Conservation (phyloP, 2,329 filamentous ascomycete genomes). For the Talaromyces sp. region DNA sequence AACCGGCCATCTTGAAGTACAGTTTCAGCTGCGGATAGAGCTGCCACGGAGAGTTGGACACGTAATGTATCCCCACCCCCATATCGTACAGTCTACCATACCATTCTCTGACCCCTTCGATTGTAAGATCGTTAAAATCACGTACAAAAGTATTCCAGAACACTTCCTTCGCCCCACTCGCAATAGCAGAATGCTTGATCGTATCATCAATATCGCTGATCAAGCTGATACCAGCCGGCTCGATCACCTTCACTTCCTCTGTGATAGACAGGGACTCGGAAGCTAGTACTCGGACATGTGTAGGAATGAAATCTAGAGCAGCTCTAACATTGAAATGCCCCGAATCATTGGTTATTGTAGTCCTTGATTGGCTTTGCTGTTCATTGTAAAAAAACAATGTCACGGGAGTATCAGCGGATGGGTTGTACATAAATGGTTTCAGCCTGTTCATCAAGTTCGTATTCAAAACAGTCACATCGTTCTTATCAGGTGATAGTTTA, state of each 20-base stretch:
- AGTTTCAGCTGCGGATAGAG: conserved; percentile 82
- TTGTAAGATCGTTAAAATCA: conserved; percentile 71
- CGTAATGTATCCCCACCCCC: conserved; percentile 89
- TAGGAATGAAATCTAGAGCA: conserved; percentile 82
- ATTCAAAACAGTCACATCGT: conserved; percentile 75
- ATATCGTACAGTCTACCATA: conserved; percentile 70
- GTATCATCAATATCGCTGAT: conserved; percentile 99
- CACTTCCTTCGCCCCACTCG: conserved; percentile 80
- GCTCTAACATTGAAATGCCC: conserved; percentile 82
- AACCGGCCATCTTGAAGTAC: conserved; percentile 72
- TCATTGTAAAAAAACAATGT: conserved; percentile 96
- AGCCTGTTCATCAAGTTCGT: conserved; percentile 81
- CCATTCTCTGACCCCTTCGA: conserved; percentile 87
- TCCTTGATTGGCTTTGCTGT: conserved; percentile 71
- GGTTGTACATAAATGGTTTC: conserved; percentile 82
- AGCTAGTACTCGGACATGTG: conserved; percentile 79
- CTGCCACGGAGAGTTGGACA: conserved; percentile 99
- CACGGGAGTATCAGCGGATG: conserved; percentile 69
- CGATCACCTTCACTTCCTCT: conserved; percentile 70
- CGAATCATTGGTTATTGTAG: conserved; percentile 76
- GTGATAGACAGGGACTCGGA: conserved; percentile 78
- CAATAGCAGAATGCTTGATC: conserved; percentile 90
- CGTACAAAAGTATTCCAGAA: conserved; percentile 94
- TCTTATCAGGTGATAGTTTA: conserved; percentile 59
- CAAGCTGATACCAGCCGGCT: conserved; percentile 74